Base-by-base conservation (phyloP, 495 filamentous ascomycete species). In the Cenococcum geophilum region DNA sequence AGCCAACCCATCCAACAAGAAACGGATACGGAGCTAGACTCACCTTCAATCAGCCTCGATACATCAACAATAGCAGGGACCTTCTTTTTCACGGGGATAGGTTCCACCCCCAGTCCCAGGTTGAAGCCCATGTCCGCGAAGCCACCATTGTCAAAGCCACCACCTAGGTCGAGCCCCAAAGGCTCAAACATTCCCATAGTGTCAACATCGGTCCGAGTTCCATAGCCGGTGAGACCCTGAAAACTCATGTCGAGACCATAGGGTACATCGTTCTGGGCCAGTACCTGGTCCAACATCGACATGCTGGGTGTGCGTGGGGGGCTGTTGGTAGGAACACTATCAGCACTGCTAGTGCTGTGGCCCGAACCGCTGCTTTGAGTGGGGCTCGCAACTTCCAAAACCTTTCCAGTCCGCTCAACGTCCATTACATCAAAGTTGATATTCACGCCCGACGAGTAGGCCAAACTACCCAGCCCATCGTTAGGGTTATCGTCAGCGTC, bases 61-160 rank as follows among this genome's bases (percentile, higher is more conserved):
- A 72, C 69, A 63, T 75, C 73, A 60, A 75, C 54, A 52, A 67
- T 62, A n/a, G 68, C 69, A 1, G 58, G 54, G 64, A 62, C 63
- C 64, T 60, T 67, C 49, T 51, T 43, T 55, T 62, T 67, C 61
- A 42, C n/a, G 56, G 40, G 52, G 37, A 55, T 48, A 0, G 65
- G 56, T 12, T 58, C 47, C 36, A 32, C 49, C 8, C 40, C 40
- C 18, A 45, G 11, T 10, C 40, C 5, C 52, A 37, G 43, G 16
- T 25, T 3, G 40, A 14, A 53, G 43, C 14, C 36, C 21, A 36
- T 23, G 35, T 48, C 22, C 22, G 20, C 10, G 9, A 50, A 35
- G 35, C 56, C 14, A 35, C 58, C 54, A 54, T 37, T 47, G 58
- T 32, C 60, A 18, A 64, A 64, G 11, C 61, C 65, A 11, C 58